phyloP scores from a whole-genome alignment of 352 stramenopile species.

The Globisporangium emineosum region DNA sequence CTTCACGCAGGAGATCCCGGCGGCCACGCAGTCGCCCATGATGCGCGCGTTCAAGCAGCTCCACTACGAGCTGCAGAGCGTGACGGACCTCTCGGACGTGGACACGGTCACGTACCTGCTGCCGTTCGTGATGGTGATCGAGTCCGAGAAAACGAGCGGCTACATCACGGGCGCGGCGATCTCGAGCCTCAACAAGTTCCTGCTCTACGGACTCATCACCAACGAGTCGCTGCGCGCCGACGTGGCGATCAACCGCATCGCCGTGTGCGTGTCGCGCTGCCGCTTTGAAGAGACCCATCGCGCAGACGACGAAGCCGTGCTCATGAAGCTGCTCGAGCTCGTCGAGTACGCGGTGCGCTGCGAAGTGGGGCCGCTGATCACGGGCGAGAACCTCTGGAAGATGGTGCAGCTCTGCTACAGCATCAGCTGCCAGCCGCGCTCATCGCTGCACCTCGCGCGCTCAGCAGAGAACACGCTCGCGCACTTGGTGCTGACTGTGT shows the following conservation, averaged over 20 bases:
- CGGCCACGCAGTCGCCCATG: slow-evolving; percentile 88
- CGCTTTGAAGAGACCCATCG: slow-evolving; percentile 95
- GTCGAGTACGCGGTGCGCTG: slow-evolving; percentile 94
- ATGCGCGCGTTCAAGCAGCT: slow-evolving; percentile 92
- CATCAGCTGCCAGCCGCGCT: slow-evolving; percentile 89
- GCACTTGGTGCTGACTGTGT: slow-evolving; percentile 96
- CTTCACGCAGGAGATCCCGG: slow-evolving; percentile 93
- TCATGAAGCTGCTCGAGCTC: slow-evolving; percentile 96
- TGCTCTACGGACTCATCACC: slow-evolving; percentile 97
- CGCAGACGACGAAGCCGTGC: slow-evolving; percentile 89
- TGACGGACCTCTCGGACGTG: slow-evolving; percentile 89
- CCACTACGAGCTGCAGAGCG: slow-evolving; percentile 90
- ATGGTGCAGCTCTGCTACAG: slow-evolving; percentile 97
- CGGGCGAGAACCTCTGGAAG: slow-evolving; percentile 91
- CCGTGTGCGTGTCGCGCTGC: slow-evolving; percentile 90
- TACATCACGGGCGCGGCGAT: slow-evolving; percentile 96
- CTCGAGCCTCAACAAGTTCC: slow-evolving; percentile 97
- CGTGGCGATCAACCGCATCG: slow-evolving; percentile 93
- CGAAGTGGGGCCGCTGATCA: slow-evolving; percentile 88
- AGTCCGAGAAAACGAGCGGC: slow-evolving; percentile 93
- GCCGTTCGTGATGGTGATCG: slow-evolving; percentile 96
- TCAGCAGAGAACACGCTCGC: slow-evolving; percentile 95
- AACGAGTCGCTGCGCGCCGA: slow-evolving; percentile 82
- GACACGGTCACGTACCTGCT: slow-evolving; percentile 93
- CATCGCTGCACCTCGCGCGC: slow-evolving; percentile 89